A percentile compares a stretch with the other conserved stretches of the same genome.
Conservation (phyloP, 164 flowering plant species). For the Liriodendron chinense region DNA sequence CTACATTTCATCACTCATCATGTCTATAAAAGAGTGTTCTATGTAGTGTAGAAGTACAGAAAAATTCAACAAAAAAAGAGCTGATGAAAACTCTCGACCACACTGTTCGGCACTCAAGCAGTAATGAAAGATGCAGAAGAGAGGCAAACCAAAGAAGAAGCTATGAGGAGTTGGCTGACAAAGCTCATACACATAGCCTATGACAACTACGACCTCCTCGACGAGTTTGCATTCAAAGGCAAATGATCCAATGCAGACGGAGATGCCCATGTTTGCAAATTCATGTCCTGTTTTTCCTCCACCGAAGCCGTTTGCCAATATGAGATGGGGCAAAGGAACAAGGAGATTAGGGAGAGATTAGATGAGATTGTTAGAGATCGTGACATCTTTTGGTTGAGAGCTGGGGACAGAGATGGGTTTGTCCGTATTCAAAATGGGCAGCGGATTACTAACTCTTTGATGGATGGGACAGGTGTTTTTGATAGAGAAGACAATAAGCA, state of each 20-base stretch:
- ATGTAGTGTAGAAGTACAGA: too few species aligned
- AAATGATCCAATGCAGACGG: background rate
- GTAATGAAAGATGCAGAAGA: background rate
- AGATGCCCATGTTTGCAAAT: background rate
- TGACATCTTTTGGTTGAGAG: background rate
- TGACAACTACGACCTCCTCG: background rate
- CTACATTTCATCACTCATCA: too few species aligned
- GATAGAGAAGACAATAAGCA: constrained; percentile 5
- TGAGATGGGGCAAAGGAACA: background rate
- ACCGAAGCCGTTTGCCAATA: background rate
- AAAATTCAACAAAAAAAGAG: too few species aligned
- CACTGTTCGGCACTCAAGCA: background rate
- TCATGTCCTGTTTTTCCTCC: background rate
- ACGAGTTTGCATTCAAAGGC: constrained; percentile 3
- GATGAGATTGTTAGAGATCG: constrained; percentile 5
- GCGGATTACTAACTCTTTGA: background rate
- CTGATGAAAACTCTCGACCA: background rate
- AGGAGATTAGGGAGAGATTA: constrained; percentile 1
- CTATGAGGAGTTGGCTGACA: background rate
- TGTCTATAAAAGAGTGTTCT: too few species aligned
- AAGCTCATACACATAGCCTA: background rate
- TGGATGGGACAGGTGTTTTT: background rate
- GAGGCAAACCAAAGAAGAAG: too few species aligned
- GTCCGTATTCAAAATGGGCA: background rate
- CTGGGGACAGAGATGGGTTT: too few species aligned